Conservation (phyloP, 495 filamentous ascomycete species). For the Amorphotheca resinae region DNA sequence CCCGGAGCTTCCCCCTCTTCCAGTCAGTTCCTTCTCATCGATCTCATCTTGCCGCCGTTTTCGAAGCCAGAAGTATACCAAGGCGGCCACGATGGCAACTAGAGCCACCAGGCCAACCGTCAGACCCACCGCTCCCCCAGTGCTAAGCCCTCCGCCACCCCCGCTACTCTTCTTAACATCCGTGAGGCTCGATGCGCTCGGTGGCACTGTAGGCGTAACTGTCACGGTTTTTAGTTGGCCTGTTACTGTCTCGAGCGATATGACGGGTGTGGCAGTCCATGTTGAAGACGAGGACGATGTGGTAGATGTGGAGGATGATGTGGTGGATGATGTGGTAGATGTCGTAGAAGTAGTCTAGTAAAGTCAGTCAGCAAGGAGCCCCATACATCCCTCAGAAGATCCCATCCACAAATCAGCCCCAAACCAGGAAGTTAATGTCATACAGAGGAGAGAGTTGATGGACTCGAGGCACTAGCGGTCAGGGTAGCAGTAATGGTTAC, state of each 20-base stretch:
- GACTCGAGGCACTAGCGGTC: conserved; percentile 4
- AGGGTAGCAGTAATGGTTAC: conserved; percentile 6
- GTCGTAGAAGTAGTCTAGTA: neutral
- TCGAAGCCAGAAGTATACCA: conserved; percentile 12
- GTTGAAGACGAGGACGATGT: conserved; percentile 17
- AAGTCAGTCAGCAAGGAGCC: neutral
- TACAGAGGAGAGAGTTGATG: conserved; percentile 18
- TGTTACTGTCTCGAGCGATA: conserved; percentile 35
- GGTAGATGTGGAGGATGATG: conserved; percentile 11
- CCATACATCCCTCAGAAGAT: neutral
- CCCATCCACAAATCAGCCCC: neutral
- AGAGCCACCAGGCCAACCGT: conserved; percentile 21
- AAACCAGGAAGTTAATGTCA: conserved; percentile 8
- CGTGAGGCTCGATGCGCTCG: conserved; percentile 6
- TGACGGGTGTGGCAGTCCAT: conserved; percentile 31
- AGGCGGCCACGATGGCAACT: conserved; percentile 9
- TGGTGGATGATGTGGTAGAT: conserved; percentile 6
- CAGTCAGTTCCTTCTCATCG: conserved; percentile 6
- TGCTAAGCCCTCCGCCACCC: conserved; percentile 18
- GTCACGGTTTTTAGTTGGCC: conserved; percentile 40
- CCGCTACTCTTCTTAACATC: neutral
- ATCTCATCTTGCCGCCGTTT: conserved; percentile 9
- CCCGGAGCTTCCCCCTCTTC: conserved; percentile 8
- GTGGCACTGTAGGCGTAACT: conserved; percentile 28
- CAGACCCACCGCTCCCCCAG: conserved; percentile 26